phyloP scores from a whole-genome alignment of 192 early-diverging fungal genomes.

The Mortierella claussenii region DNA sequence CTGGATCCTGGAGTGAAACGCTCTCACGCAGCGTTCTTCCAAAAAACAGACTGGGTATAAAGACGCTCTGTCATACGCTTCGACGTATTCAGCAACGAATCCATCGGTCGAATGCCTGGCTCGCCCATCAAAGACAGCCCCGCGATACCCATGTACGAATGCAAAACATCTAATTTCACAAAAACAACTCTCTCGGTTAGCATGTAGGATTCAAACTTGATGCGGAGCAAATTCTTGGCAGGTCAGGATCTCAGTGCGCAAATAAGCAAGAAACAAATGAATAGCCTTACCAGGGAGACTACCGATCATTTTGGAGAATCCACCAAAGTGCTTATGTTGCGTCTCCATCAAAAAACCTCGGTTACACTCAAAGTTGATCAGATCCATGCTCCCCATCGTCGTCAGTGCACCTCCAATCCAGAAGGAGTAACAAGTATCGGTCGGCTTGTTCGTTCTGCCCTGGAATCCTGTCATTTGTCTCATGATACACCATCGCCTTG shows the following conservation, averaged over 20 bases:
- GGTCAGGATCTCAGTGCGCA: no score
- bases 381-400: constrained; percentile 69
- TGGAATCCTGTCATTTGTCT: constrained; percentile 90
- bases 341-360: constrained; percentile 70
- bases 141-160: constrained; percentile 88
- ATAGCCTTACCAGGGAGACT: constrained; percentile 63
- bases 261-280: constrained; percentile 1
- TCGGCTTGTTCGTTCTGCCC: constrained; percentile 86
- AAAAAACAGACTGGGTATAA: constrained; percentile 52
- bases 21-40: constrained; percentile 26
- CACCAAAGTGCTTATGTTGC: constrained; percentile 66
- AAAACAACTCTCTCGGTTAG: no score
- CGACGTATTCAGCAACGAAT: constrained; percentile 68
- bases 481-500: constrained; percentile 79
- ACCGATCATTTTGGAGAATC: constrained; percentile 69
- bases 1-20: no score
- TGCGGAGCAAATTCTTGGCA: no score
- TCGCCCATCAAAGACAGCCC: constrained; percentile 68
- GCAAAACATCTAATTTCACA: constrained; percentile 75
- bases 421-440: constrained; percentile 97
- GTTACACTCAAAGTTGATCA: constrained; percentile 67
- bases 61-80: constrained; percentile 47
- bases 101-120: constrained; percentile 59
- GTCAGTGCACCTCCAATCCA: constrained; percentile 92
- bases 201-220: no score